Evolutionary conservation across 2,329 filamentous ascomycete species (phyloP), one percentile per base, ranked within the genome.

Genomic region (Colletotrichum coccodes): DNA sequence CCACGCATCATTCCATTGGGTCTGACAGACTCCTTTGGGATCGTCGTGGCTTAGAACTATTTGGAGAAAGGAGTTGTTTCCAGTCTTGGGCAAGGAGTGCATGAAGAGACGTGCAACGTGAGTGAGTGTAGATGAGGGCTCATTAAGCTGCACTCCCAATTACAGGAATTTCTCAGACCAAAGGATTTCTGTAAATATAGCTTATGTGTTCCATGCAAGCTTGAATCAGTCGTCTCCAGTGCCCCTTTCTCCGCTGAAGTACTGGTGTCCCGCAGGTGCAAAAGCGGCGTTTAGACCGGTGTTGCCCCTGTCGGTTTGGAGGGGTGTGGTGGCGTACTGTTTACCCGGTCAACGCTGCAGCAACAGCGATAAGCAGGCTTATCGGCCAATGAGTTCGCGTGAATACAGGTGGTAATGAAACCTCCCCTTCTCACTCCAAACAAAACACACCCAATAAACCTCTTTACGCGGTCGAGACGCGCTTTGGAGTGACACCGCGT

Each of bases 401-500:
- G 30, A 34, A 40, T 26, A 32, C 42, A 47, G 53, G 38, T 53
- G 52, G 60, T 54, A 53, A 49, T 46, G 36, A 56, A 70, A 67
- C 58, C 44, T n/a, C 32, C 21, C 34, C 53, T 57, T 44, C 21
- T 28, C 30, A 32, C 46, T 44, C 34, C 30, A 50, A 59, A 47
- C 56, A 69, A 54, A 64, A 60, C 68, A 70, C 58, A 32, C 57
- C 40, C 47, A 34, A n/a, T n/a, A 56, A 68, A 70, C 49, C 68
- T 70, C 70, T 71, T 71, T 68, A 71, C 70, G 68, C 70, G 70
- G 52, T 62, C 36, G n/a, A 36, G 68, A 70, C 70, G 68, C 68
- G 68, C 42, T 44, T 52, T 57, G 36, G 16, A 63, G 44, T 21
- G 52, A 16, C 50, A 58, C 28, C 60, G 49, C 49, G 49, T 53